Conservation (phyloP, 176 grass and related monocot species). For the Areca catechu region DNA sequence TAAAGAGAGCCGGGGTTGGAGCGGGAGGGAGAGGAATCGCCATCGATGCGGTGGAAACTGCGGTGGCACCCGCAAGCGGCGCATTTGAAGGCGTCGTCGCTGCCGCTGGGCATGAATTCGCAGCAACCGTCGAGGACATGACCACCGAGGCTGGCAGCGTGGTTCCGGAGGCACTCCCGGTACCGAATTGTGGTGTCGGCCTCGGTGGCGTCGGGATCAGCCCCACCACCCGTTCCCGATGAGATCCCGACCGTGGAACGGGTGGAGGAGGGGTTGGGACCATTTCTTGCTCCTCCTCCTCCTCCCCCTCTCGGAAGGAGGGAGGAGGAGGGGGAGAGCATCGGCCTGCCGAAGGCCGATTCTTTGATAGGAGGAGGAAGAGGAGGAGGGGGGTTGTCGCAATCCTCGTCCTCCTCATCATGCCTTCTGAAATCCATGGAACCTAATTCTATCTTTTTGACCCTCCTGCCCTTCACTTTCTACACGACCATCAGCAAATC, state of each 20-base stretch:
- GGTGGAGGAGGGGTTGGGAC: too few species aligned
- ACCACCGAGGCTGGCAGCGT: slow-evolving; percentile 74
- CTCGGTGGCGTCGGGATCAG: too few species aligned
- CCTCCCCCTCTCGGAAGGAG: neutral
- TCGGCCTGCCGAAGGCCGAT: slow-evolving; percentile 4
- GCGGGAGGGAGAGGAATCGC: neutral
- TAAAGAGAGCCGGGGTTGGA: too few species aligned
- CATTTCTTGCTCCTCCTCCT: neutral
- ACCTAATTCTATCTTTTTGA: too few species aligned
- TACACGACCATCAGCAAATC: too few species aligned
- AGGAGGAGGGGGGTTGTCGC: slow-evolving; percentile 1
- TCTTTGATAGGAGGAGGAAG: neutral
- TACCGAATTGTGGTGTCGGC: slow-evolving; percentile 16
- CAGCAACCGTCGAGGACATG: slow-evolving; percentile 92
- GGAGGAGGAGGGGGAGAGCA: neutral
- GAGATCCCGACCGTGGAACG: neutral
- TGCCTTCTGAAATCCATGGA: slow-evolving; percentile 15
- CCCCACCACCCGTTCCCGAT: too few species aligned
- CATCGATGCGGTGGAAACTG: slow-evolving; percentile 85
- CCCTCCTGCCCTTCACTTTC: too few species aligned
- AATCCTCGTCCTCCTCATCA: neutral
- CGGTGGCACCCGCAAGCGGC: slow-evolving; percentile 94
- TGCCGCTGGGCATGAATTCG: slow-evolving; percentile 75
- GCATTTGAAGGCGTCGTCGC: slow-evolving; percentile 41
- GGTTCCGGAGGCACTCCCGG: slow-evolving; percentile 78